These are phyloP conservation scores for Nothophaeocryptopus gaeumannii DNA, from an alignment of 2,329 filamentous ascomycete species.

Conservation along the genomic window DNA sequence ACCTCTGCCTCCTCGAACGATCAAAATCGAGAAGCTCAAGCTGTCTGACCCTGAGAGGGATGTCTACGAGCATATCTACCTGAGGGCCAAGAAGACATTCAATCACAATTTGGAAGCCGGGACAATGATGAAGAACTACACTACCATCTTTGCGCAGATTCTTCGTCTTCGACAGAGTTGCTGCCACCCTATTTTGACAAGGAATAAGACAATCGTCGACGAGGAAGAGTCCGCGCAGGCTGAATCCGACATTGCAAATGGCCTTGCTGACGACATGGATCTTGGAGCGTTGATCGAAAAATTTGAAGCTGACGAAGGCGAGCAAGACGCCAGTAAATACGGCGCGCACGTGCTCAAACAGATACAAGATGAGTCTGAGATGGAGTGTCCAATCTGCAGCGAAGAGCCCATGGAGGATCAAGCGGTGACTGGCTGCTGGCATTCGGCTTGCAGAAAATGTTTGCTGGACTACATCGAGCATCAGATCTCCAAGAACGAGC, in stretches of 20 bases:
- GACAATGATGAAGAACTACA: conserved; percentile 91
- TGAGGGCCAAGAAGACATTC: conserved; percentile 77
- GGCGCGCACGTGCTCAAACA: conserved; percentile 84
- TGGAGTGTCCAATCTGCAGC: conserved; percentile 90
- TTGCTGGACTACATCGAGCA: conserved; percentile 87
- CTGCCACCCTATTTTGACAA: conserved; percentile 85
- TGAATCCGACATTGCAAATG: conserved; percentile 73
- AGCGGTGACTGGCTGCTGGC: conserved; percentile 94
- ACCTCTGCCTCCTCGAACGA: conserved; percentile 71
- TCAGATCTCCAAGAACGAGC: conserved; percentile 70
- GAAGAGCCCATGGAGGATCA: conserved; percentile 96
- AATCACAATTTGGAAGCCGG: conserved; percentile 84
- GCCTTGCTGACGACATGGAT: conserved; percentile 93
- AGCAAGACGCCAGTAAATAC: conserved; percentile 67
- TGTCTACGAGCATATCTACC: conserved; percentile 89
- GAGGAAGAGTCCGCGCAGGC: conserved; percentile 83
- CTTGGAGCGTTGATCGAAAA: conserved; percentile 78
- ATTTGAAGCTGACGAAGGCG: conserved; percentile 63
- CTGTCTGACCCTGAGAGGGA: conserved; percentile 80
- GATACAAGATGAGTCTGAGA: conserved; percentile 82
- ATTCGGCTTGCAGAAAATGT: conserved; percentile 92
- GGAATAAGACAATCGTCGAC: conserved; percentile 77
- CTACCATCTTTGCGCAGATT: conserved; percentile 96
- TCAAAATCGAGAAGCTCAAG: conserved; percentile 85
- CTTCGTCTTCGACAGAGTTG: conserved; percentile 88